Evolutionary conservation across 768 basidiomycete genomes (phyloP).

Genomic region (Dioszegia crocea): DNA sequence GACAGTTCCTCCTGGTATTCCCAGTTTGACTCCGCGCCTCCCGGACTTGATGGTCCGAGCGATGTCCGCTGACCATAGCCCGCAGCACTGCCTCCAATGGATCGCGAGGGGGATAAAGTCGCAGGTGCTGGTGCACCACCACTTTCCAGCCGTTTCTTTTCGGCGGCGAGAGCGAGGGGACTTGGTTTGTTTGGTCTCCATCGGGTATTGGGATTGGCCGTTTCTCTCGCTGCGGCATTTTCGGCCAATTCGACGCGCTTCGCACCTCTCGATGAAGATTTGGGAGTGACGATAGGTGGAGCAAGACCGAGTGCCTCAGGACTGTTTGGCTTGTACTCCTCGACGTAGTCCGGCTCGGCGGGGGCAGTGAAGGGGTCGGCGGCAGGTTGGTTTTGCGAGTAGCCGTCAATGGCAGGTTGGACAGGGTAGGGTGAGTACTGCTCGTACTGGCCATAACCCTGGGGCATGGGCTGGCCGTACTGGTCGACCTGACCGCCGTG

Average conservation of each 20-base stretch:
- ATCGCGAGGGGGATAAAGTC: neutral
- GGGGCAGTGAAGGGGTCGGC: neutral
- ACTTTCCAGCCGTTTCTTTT: conserved; percentile 7
- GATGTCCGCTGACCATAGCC: neutral
- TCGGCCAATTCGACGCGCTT: conserved; percentile 35
- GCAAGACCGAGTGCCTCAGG: neutral
- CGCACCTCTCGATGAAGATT: conserved; percentile 13
- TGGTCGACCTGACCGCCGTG: neutral
- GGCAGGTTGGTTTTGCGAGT: neutral
- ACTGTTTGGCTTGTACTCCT: conserved; percentile 6
- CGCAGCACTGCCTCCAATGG: neutral
- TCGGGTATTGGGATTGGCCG: conserved; percentile 26
- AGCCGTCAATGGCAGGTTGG: conserved; percentile 6
- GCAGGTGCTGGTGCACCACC: neutral
- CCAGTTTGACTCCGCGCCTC: conserved; percentile 1
- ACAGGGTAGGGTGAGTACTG: neutral
- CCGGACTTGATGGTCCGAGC: neutral
- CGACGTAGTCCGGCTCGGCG: neutral
- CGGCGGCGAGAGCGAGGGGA: conserved; percentile 25
- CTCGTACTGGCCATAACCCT: neutral
- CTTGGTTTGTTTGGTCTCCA: conserved; percentile 38
- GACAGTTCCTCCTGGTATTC: conserved; percentile 16
- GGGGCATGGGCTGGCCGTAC: neutral
- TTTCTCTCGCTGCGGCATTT: conserved; percentile 26
- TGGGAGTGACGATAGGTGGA: neutral